phyloP scores from a whole-genome alignment of 1,139 yeast genomes.

The Kurtzmaniella natalensis region DNA sequence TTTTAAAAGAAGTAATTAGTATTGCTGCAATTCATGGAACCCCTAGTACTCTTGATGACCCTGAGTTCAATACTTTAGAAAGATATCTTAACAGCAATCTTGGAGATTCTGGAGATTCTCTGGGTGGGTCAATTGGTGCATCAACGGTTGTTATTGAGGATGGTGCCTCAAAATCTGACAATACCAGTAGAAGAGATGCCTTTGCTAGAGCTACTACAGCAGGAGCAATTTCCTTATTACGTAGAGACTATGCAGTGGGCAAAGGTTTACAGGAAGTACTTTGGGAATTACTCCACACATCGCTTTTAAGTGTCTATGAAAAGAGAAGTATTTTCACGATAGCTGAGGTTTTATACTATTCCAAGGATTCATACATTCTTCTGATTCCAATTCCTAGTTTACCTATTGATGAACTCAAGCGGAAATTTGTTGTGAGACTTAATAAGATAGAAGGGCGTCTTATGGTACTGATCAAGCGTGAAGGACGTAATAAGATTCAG shows the following conservation, averaged over 20 bases:
- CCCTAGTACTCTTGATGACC: constrained; percentile 51
- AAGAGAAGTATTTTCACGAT: constrained; percentile 63
- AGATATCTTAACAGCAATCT: constrained; percentile 18
- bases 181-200: constrained; percentile 42
- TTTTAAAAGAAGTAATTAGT: constrained; percentile 53
- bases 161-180: constrained; percentile 37
- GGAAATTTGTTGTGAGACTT: constrained; percentile 50
- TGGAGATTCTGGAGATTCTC: constrained; percentile 5
- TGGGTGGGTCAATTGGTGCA: constrained; percentile 2
- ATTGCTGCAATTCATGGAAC: constrained; percentile 67
- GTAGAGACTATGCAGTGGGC: constrained; percentile 66
- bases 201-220: constrained; percentile 44
- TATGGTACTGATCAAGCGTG: constrained; percentile 37
- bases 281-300: constrained; percentile 70
- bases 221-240: constrained; percentile 63
- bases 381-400: constrained; percentile 59
- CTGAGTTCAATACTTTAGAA: constrained; percentile 45
- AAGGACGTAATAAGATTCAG: constrained; percentile 44
- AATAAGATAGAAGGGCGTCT: constrained; percentile 43
- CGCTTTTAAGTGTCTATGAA: constrained; percentile 54
- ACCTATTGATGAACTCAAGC: constrained; percentile 45
- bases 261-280: constrained; percentile 53
- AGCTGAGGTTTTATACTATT: constrained; percentile 60
- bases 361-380: constrained; percentile 59
- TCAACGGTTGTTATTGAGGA: constrained; percentile 46